Base-by-base conservation (phyloP, 2,329 filamentous ascomycete genomes). In the Botrytis pseudocinerea region DNA sequence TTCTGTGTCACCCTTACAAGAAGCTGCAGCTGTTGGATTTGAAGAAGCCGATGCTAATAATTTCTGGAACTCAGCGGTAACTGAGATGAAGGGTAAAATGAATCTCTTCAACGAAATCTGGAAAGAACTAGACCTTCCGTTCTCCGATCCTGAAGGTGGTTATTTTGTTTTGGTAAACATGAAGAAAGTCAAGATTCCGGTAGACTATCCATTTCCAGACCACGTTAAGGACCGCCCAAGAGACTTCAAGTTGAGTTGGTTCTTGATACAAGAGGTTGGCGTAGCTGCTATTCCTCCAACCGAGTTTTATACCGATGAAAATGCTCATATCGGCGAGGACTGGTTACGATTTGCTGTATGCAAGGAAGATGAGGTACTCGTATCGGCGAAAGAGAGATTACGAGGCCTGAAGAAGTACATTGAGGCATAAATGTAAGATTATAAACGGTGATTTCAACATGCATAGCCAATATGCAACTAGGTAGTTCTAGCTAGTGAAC, bases 141-240 rank as follows among this genome's bases (percentile, higher is more conserved):
- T 77, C 62, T 80, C 79, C 87, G 92, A 97, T 74, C 96, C 96
- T 7, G 95, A 99, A 82, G 96, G 96, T 70, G 96, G 96, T 32
- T 99, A 99, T 85, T 99, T 99, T 81, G 93, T 99, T 57, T 89
- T 99, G 70, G 96, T 93, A 76, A 99, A 99, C 84, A 91, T 98
- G 87, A 86, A 89, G 73, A 95, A 95, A 81, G 93, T 99, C 73
- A 90, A 92, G 81, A 82, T 99, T 8, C 96, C 96, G 0, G 87
- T 87, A 7, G 90, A 91, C 81, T 99, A 98, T 82, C 88, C 91
- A 0, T 98, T 98, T 85, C 96, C 96, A 42, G 86, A 91, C 1
- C 94, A 98, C 80, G 95, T 99, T 51, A 93, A 92, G 22, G 90
- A 87, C 79, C 89, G 96, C 2, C 94, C 96, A 38, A 87, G 96